phyloP scores from a whole-genome alignment of 140 eudicot genomes.

The Cichorium intybus region DNA sequence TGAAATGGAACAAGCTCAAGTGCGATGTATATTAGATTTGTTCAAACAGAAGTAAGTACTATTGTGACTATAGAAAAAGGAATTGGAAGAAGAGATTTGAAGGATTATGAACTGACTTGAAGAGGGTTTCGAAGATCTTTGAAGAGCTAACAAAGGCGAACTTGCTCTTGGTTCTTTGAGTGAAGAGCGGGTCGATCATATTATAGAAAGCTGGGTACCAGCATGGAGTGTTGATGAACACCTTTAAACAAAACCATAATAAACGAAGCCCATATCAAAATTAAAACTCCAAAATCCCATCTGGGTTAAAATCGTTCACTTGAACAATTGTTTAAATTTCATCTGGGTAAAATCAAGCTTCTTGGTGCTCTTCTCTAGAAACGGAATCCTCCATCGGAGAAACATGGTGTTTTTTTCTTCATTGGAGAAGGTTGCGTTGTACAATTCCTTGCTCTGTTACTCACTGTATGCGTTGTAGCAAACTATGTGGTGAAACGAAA shows the following conservation, averaged over 20 bases:
- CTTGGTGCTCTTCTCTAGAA: conserved; percentile 72
- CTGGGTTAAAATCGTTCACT: conserved; percentile 78
- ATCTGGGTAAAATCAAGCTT: conserved; percentile 79
- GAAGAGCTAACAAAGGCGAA: conserved; percentile 90
- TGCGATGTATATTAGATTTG: conserved; percentile 62
- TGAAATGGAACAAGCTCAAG: conserved; percentile 86
- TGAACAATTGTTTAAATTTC: conserved; percentile 73
- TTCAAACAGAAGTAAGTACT: not conserved
- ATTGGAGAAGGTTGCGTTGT: conserved; percentile 63
- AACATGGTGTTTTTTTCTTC: conserved; percentile 73
- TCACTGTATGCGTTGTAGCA: too few relatives aligned
- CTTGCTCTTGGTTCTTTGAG: conserved; percentile 98
- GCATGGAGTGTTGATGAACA: conserved; percentile 91
- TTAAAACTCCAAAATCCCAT: conserved; percentile 41
- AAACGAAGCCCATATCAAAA: too few relatives aligned
- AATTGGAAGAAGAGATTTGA: not conserved
- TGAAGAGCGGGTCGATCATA: conserved; percentile 80
- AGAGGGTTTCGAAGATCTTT: conserved; percentile 82
- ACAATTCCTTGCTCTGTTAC: too few relatives aligned
- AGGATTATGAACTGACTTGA: conserved; percentile 50
- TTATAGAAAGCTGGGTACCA: conserved; percentile 80
- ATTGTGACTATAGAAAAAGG: not conserved
- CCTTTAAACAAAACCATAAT: conserved; percentile 34
- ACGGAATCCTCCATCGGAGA: conserved; percentile 73
- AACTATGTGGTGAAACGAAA: too few relatives aligned